These are phyloP conservation scores for Trametes coccinea DNA, from an alignment of 768 basidiomycete species.

Conservation along the genomic window DNA sequence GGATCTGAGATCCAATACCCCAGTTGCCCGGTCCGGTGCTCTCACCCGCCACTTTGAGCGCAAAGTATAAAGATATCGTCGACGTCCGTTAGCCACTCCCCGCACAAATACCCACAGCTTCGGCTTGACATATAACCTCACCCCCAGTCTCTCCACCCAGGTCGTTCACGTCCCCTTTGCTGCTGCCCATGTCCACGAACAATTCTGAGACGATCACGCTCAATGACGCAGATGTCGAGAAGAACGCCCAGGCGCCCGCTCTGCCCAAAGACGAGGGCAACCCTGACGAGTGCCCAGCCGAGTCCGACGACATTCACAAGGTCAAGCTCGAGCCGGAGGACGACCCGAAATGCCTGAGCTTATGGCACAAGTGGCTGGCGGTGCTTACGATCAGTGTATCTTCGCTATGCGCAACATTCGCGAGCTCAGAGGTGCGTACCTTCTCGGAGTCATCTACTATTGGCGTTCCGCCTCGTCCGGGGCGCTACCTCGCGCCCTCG, in stretches of 20 bases:
- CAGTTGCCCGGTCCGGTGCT: too few species aligned
- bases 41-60: too few species aligned
- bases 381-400: constrained; percentile 28
- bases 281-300: background rate
- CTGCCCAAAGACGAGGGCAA: constrained; percentile 2
- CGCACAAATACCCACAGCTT: too few species aligned
- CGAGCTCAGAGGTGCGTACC: constrained; percentile 54
- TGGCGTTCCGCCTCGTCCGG: too few species aligned
- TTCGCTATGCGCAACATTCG: constrained; percentile 42
- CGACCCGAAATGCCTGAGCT: constrained; percentile 27
- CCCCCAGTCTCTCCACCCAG: background rate
- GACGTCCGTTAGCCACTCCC: too few species aligned
- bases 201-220: constrained; percentile 16
- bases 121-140: too few species aligned
- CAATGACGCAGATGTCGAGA: constrained; percentile 14
- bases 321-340: constrained; percentile 28
- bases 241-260: constrained; percentile 7
- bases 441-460: background rate
- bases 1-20: too few species aligned
- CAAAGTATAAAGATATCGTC: too few species aligned
- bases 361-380: constrained; percentile 29
- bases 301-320: constrained; percentile 10
- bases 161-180: background rate
- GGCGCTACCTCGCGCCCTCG: background rate
- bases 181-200: background rate